Conservation (phyloP, 345 rosid genomes). For the Corchorus capsularis region DNA sequence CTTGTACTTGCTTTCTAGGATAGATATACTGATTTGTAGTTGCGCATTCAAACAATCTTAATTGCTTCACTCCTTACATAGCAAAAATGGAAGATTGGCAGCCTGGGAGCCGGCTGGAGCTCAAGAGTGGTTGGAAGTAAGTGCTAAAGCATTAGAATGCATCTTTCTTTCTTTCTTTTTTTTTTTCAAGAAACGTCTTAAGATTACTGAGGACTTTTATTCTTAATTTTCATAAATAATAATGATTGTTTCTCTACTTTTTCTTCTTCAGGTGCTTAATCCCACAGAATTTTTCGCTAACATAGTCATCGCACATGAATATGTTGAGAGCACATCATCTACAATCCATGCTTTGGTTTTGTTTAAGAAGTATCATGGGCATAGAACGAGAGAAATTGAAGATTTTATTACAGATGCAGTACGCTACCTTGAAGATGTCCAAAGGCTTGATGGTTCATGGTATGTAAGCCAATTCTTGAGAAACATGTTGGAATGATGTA, state of each 20-base stretch:
- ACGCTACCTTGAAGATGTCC: conserved; percentile 36
- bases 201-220: background rate
- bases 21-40: background rate
- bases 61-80: conserved; percentile 31
- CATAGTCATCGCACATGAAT: conserved; percentile 38
- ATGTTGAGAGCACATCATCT: conserved; percentile 55
- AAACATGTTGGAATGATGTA: background rate
- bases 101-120: conserved; percentile 72
- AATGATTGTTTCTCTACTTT: background rate
- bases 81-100: conserved; percentile 61
- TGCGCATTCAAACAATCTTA: background rate
- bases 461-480: background rate
- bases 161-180: no score
- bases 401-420: conserved; percentile 35
- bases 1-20: background rate
- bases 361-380: conserved; percentile 47
- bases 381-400: conserved; percentile 41
- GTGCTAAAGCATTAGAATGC: background rate
- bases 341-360: conserved; percentile 43
- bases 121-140: conserved; percentile 50
- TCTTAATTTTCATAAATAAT: background rate
- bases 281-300: conserved; percentile 49
- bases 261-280: conserved; percentile 40
- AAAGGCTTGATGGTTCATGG: conserved; percentile 52
- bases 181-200: background rate